phyloP scores from a whole-genome alignment of 129 eudicot genomes.

The Escallonia herrerae region DNA sequence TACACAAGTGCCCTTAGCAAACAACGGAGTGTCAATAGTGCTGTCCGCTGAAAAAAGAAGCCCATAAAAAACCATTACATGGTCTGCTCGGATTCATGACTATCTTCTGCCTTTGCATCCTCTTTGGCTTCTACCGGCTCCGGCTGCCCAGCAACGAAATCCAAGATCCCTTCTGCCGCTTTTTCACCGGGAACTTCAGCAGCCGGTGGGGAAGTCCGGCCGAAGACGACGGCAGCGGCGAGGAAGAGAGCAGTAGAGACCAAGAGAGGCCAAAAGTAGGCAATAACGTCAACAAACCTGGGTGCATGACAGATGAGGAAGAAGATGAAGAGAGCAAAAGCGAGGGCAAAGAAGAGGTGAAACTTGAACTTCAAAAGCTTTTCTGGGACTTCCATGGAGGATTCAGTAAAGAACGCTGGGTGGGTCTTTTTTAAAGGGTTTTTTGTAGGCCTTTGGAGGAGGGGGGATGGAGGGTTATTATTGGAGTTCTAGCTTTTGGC shows the following conservation, averaged over 20 bases:
- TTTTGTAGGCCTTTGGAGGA: constrained; percentile 1
- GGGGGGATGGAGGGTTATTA: neutral
- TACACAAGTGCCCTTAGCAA: too few relatives aligned
- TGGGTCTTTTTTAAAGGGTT: constrained; percentile 1
- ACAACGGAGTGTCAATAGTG: too few relatives aligned
- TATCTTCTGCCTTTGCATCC: neutral
- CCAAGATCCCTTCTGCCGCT: constrained; percentile 67
- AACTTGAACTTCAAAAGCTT: constrained; percentile 37
- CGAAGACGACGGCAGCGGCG: constrained; percentile 41
- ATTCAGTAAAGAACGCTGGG: neutral
- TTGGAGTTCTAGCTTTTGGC: constrained; percentile 8
- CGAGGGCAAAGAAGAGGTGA: constrained; percentile 19
- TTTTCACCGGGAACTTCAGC: constrained; percentile 38
- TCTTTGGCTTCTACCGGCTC: neutral
- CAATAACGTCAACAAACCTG: constrained; percentile 33
- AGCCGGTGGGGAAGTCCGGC: constrained; percentile 42
- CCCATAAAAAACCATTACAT: neutral
- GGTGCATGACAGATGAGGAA: constrained; percentile 34
- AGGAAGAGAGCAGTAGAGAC: constrained; percentile 59
- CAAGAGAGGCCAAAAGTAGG: constrained; percentile 65
- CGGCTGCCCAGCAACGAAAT: constrained; percentile 42
- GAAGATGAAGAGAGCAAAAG: constrained; percentile 11
- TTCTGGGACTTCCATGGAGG: constrained; percentile 48
- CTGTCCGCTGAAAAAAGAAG: too few relatives aligned
- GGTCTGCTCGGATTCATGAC: neutral